Base-by-base conservation (phyloP, 163 green algal species). In the Chlorella variabilis region DNA sequence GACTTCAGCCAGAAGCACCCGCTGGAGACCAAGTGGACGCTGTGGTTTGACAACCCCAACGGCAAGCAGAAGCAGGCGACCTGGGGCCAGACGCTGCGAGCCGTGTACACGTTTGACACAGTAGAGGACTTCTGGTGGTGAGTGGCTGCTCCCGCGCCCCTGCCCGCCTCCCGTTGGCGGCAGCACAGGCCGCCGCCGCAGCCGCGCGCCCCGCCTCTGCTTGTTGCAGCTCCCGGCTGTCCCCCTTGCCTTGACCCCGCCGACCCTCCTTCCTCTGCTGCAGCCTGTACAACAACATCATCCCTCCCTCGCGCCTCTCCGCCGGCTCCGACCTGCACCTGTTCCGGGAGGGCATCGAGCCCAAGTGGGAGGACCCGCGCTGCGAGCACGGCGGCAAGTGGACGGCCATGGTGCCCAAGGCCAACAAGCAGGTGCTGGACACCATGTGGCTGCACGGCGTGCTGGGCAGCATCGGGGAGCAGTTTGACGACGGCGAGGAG, bases 41-140 rank as follows among this genome's bases (percentile, higher is more conserved):
- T 99, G 45, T 99, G 97, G 97, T 99, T 98, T 88, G 97, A 98
- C 85, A 98, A 98, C 83, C 94, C 94, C 1, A 87, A 93, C 63
- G 86, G 90, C 63, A 94, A 95, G 91, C 90, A 93, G 87, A 94
- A 92, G 23, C 84, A 91, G 63, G 97, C 92, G 87, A 92, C 93
- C 25, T 99, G 94, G 93, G 97, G 97, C 3, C 90, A 97, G 73
- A 96, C 95, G 7, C 85, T 99, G 67, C 89, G 94, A 42, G 75
- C 89, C 11, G 95, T 99, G 11, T 98, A 97, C 88, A 97, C 97
- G 0, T 99, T 99, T 84, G 89, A 94, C 82, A 98, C 94, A n/a
- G 96, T 99, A n/a, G 97, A 99, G 88, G 97, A 99, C 81, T 99
- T 99, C 78, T 99, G 97, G 97, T 97, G 96, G 96, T 98, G 88